These are phyloP conservation scores for Saccharum hybrid DNA, from an alignment of 202 grass and related monocot genomes.

Conservation along the genomic window DNA sequence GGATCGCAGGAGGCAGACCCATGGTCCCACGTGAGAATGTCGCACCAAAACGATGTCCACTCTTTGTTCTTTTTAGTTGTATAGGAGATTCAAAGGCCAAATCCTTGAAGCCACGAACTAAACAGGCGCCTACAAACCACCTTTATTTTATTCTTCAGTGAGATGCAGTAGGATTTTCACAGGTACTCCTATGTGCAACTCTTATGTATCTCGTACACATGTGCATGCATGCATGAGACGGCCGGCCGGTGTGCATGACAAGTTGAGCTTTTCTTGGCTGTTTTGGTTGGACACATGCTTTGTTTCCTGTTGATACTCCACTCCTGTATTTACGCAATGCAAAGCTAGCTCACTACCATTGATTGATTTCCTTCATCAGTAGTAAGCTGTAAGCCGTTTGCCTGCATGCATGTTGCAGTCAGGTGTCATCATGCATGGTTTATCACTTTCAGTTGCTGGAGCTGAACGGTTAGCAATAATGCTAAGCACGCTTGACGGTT, in stretches of 20 bases:
- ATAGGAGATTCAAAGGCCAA: conserved; percentile 46
- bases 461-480: not conserved
- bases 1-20: too few species aligned
- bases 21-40: too few species aligned
- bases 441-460: conserved; percentile 25
- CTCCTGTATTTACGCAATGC: not conserved
- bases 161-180: not conserved
- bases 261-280: conserved; percentile 40
- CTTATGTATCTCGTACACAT: too few species aligned
- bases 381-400: not conserved
- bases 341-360: not conserved
- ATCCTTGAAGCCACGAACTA: conserved; percentile 43
- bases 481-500: not conserved
- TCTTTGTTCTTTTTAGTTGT: too few species aligned
- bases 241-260: conserved; percentile 25
- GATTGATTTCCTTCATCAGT: not conserved
- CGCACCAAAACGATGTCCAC: too few species aligned
- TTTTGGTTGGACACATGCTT: conserved; percentile 27
- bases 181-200: conserved; percentile 3
- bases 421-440: conserved; percentile 26
- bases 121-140: conserved; percentile 12
- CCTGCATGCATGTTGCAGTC: conserved; percentile 9
- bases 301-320: not conserved
- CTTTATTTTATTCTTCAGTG: conserved; percentile 46
- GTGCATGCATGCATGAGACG: not conserved